Percentiles rank a stretch among this genome's conserved stretches.
Evolutionary conservation across 2,329 filamentous ascomycete genomes (phyloP).

Genomic region (Helotiales sp.): DNA sequence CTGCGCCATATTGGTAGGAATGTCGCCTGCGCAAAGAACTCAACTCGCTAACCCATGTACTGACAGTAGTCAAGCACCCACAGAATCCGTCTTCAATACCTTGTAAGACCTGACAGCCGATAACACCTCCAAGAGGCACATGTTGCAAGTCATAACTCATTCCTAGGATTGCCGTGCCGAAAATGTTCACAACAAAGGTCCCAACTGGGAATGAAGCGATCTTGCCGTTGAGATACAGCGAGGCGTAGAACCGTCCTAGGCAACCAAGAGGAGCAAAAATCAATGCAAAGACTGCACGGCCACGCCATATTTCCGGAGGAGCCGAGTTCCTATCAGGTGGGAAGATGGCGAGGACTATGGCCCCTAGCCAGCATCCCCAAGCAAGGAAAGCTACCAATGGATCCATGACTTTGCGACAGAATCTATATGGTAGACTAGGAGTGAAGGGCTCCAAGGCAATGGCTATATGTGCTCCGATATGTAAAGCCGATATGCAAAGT

Average conservation of each 20-base stretch:
- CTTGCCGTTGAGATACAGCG: conserved; percentile 71
- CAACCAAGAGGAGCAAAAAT: conserved; percentile 85
- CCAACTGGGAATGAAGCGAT: conserved; percentile 77
- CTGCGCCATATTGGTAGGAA: conserved; percentile 71
- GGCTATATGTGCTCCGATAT: conserved; percentile 77
- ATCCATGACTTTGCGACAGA: conserved; percentile 68
- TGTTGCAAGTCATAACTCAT: conserved; percentile 83
- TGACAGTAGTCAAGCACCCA: conserved; percentile 68
- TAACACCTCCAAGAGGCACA: conserved; percentile 55
- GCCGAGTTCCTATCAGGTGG: conserved; percentile 62
- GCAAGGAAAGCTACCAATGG: conserved; percentile 66
- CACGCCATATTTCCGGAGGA: conserved; percentile 70
- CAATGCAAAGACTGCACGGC: conserved; percentile 73
- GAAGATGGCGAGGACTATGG: conserved; percentile 72
- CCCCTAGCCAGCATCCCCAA: conserved; percentile 78
- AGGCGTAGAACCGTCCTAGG: conserved; percentile 74
- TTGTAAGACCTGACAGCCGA: conserved; percentile 71
- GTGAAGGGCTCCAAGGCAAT: conserved; percentile 60
- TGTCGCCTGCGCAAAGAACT: conserved; percentile 56
- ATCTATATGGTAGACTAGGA: conserved; percentile 62
- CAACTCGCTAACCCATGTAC: conserved; percentile 69
- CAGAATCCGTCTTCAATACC: conserved; percentile 72
- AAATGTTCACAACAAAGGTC: conserved; percentile 81
- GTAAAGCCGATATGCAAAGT: conserved; percentile 71
- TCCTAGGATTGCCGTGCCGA: conserved; percentile 75